Base-by-base conservation (phyloP, 2,329 filamentous ascomycete genomes). In the Aspergillus intermedius region DNA sequence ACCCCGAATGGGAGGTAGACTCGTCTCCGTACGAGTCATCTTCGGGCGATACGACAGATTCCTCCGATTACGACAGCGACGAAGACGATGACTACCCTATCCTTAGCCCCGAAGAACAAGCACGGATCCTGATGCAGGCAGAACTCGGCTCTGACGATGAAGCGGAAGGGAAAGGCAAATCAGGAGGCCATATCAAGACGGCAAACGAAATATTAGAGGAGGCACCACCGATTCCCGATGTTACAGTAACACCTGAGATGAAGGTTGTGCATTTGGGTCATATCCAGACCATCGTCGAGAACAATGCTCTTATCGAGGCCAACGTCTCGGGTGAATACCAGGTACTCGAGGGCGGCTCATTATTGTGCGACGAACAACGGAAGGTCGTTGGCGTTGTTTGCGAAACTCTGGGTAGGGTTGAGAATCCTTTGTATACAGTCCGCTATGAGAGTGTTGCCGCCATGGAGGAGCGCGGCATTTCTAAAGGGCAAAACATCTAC, bases 361-460 rank as follows among this genome's bases (percentile, higher is more conserved):
- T 94, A 3, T 78, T 98, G 23, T 96, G 89, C 70, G 81, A 83
- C 23, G 80, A 81, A 54, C 81, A 93, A 58, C 79, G 89, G 46
- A 80, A 78, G 17, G 80, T 96, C 23, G 79, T 96, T 47, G 93
- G 91, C 21, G 84, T 81, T 15, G 80, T 97, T n/a, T 78, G 83
- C 4, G 91, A 97, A 61, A 87, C 88, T 4, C 79, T 97, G 30
- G 93, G 91, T 42, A 82, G 87, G 61, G 89, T 96, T 3, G 80
- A 89, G 54, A 84, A 89, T 57, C 93, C 93, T 7, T 76, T 91
- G 57, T 98, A 97, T 71, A 87, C 86, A 1, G 80, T 96, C 8
- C 80, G 82, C 34, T 95, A 94, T 65, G 77, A 79, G 13, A 84
- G 80, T 44, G 73, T 80, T 1, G 79, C 82, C 5, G 87, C 90